Percentiles rank a stretch among this genome's conserved stretches.
Evolutionary conservation across 306 rosid genomes (phyloP).

Genomic region (Malus asiatica): DNA sequence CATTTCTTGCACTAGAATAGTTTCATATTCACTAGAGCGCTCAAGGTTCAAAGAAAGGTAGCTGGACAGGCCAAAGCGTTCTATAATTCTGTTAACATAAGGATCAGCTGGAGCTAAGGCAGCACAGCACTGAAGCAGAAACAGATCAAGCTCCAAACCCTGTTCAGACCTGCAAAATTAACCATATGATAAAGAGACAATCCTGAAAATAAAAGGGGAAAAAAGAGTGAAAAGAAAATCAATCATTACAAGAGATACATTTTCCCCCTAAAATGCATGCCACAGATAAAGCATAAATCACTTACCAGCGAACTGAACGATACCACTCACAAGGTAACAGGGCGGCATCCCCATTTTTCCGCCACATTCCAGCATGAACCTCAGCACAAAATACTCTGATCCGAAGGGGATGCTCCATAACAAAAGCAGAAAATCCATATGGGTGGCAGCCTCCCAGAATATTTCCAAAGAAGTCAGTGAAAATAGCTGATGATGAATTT

Average conservation of each 20-base stretch:
- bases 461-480: slow-evolving; percentile 56
- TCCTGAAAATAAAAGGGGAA: not conserved
- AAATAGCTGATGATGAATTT: slow-evolving; percentile 31
- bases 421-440: slow-evolving; percentile 77
- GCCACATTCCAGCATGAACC: slow-evolving; percentile 98
- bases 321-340: slow-evolving; percentile 73
- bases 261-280: not conserved
- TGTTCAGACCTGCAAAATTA: slow-evolving; percentile 77
- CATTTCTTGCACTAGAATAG: slow-evolving; percentile 84
- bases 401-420: slow-evolving; percentile 96
- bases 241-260: not conserved
- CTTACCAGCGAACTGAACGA: slow-evolving; percentile 82
- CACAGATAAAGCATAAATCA: slow-evolving; percentile 12
- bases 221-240: not conserved
- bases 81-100: slow-evolving; percentile 64
- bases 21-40: slow-evolving; percentile 73
- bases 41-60: slow-evolving; percentile 64
- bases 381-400: slow-evolving; percentile 92
- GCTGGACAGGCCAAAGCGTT: slow-evolving; percentile 73
- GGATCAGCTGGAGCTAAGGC: slow-evolving; percentile 84
- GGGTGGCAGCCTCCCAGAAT: slow-evolving; percentile 82
- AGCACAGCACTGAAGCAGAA: slow-evolving; percentile 96
- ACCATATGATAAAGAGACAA: slow-evolving; percentile 4
- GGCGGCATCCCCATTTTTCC: slow-evolving; percentile 84
- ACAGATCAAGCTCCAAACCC: slow-evolving; percentile 84